Percentiles rank a stretch among this genome's conserved stretches.
phyloP scores from a whole-genome alignment of 495 filamentous ascomycete species.

The Penicillium goetzii region DNA sequence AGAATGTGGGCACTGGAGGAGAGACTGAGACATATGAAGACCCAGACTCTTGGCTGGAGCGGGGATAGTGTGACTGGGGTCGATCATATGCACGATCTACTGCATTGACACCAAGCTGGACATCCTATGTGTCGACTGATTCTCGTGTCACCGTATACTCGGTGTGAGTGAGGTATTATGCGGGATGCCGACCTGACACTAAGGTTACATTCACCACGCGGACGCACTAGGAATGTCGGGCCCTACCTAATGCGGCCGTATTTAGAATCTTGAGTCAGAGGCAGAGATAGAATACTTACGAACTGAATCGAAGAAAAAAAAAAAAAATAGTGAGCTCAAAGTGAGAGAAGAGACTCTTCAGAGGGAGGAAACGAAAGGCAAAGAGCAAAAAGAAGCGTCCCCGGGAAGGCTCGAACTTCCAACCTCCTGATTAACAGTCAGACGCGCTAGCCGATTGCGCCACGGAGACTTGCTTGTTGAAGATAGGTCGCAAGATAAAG shows the following conservation, averaged over 20 bases:
- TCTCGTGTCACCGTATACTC: slow-evolving; percentile 7
- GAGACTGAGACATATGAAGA: slow-evolving; percentile 23
- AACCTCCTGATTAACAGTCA: slow-evolving; percentile 57
- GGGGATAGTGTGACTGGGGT: slow-evolving; percentile 11
- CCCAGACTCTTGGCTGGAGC: slow-evolving; percentile 7
- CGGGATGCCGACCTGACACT: slow-evolving; percentile 5
- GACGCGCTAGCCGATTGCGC: slow-evolving; percentile 56
- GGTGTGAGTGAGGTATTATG: background rate
- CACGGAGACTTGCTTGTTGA: slow-evolving; percentile 38
- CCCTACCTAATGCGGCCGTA: slow-evolving; percentile 5
- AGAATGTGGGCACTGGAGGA: slow-evolving; percentile 6
- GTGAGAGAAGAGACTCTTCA: background rate
- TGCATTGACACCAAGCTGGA: slow-evolving; percentile 1
- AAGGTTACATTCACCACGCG: slow-evolving; percentile 23
- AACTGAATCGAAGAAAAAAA: slow-evolving; percentile 1
- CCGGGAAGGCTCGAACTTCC: slow-evolving; percentile 54
- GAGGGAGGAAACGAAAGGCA: background rate
- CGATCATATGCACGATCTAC: slow-evolving; percentile 17
- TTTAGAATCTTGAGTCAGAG: slow-evolving; percentile 7
- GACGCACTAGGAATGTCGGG: slow-evolving; percentile 9
- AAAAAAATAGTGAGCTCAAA: background rate
- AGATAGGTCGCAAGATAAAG: background rate
- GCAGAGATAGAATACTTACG: background rate
- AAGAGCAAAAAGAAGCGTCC: slow-evolving; percentile 32
- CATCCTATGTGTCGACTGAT: background rate